Evolutionary conservation across 805 yeast species (phyloP), one percentile per base, ranked within the genome.

Genomic region (Barnettozyma sucrosica): DNA sequence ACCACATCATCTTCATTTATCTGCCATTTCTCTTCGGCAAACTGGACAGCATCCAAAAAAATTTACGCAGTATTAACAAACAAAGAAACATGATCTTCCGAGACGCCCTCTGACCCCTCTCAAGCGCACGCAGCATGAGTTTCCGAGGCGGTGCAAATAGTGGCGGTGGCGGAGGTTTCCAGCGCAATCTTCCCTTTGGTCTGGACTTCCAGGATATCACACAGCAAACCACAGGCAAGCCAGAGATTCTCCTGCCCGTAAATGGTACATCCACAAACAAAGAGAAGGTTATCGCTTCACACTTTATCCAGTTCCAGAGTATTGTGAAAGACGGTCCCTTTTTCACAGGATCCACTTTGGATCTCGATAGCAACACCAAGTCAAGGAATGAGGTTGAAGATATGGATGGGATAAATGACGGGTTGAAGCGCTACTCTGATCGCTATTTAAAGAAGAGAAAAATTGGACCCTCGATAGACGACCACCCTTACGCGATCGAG

Each of bases 341-440:
- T 50, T 81, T 70, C 56, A 76, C 89, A 0, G 89, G 89, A 0
- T 65, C 77, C 2, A 62, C 74, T 21, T 49, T 67, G 6, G 66
- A 68, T 28, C 58, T 62, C 18, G 65, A 55, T 10, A 49, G 55
- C 6, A 56, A 48, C 32, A 49, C 54, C 38, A 62, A 64, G 41
- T 46, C 46, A 18, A 61, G 61, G 36, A 46, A 51, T n/a, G 56
- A 61, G 25, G 57, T 65, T 33, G 49, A 47, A 21, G 63, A 68
- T 30, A 74, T 59, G 37, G 69, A 71, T 47, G 74, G 73, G 18
- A 55, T 71, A 2, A 71, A 72, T 46, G 96, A 87, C 61, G 89
- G 92, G 2, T 76, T 90, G 38, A 79, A 82, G 60, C 74, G 97
- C 57, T 88, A 88, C 61, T 80, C 95, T 3, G 97, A 90, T 64